Percentiles rank a stretch among this genome's conserved stretches.
Conservation (phyloP, 202 grass and related monocot species). For the Digitaria exilis region DNA sequence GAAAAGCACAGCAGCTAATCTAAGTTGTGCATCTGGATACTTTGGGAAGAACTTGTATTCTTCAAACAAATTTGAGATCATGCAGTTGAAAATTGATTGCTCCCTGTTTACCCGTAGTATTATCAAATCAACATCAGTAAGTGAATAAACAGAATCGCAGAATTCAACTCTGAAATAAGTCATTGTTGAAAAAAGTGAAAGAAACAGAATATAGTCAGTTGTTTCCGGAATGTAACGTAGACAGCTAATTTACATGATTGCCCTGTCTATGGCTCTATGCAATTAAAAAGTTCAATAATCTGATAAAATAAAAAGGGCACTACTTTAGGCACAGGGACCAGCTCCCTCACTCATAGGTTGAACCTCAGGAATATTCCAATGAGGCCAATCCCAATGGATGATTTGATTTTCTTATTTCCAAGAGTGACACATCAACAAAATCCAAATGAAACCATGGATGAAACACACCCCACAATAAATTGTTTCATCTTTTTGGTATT, state of each 20-base stretch:
- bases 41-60: conserved; percentile 97
- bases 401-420: too few relatives aligned
- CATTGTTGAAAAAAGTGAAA: background rate
- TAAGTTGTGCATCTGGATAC: conserved; percentile 91
- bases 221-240: conserved; percentile 1
- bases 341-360: background rate
- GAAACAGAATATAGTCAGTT: background rate
- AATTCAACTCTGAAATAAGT: conserved; percentile 24
- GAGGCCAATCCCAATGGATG: background rate
- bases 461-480: too few relatives aligned
- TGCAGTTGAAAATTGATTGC: conserved; percentile 70
- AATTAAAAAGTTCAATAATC: background rate
- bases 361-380: conserved; percentile 13
- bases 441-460: too few relatives aligned
- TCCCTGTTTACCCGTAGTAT: conserved; percentile 54
- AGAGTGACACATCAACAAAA: too few relatives aligned
- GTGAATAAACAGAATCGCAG: conserved; percentile 17
- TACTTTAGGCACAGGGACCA: background rate
- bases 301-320: background rate
- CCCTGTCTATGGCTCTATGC: background rate
- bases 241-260: conserved; percentile 21
- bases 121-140: conserved; percentile 20
- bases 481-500: too few relatives aligned
- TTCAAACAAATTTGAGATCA: conserved; percentile 94
- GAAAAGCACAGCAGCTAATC: conserved; percentile 82